phyloP scores from a whole-genome alignment of 768 basidiomycete genomes.

The Suillus decipiens region DNA sequence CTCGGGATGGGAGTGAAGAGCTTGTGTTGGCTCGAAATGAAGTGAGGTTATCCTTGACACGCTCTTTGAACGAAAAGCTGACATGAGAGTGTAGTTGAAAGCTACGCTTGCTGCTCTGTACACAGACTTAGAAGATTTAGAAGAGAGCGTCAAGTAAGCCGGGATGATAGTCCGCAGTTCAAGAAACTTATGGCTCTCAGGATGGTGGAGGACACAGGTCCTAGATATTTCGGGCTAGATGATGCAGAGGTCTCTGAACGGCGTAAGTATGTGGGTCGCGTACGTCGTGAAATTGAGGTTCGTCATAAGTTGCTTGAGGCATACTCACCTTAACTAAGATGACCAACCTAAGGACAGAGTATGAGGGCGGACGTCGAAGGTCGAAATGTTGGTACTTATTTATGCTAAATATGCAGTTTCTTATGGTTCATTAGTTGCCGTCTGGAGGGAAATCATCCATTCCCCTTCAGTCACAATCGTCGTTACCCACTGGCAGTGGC shows the following conservation, averaged over 20 bases:
- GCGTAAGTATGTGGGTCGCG: conserved; percentile 72
- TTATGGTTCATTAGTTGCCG: neutral
- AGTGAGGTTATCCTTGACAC: conserved; percentile 39
- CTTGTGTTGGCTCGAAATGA: conserved; percentile 78
- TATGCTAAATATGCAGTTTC: neutral
- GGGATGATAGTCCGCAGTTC: neutral
- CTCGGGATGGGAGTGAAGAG: conserved; percentile 75
- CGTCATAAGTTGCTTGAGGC: conserved; percentile 26
- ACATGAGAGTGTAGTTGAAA: conserved; percentile 52
- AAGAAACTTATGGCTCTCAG: conserved; percentile 39
- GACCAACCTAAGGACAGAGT: conserved; percentile 56
- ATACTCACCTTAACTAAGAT: conserved; percentile 19
- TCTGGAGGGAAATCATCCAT: conserved; percentile 8
- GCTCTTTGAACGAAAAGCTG: conserved; percentile 1
- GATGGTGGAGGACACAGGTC: conserved; percentile 85
- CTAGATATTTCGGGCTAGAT: conserved; percentile 81
- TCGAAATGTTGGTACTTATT: neutral
- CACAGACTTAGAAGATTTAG: conserved; percentile 89
- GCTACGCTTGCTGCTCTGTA: conserved; percentile 77
- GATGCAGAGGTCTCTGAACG: conserved; percentile 76
- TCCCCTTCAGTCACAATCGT: conserved; percentile 21
- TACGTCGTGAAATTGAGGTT: conserved; percentile 81
- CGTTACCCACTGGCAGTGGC: conserved; percentile 20
- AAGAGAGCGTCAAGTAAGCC: conserved; percentile 85
- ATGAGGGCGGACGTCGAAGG: conserved; percentile 67